Conservation (phyloP, 306 rosid species). For the Prunus campanulata region DNA sequence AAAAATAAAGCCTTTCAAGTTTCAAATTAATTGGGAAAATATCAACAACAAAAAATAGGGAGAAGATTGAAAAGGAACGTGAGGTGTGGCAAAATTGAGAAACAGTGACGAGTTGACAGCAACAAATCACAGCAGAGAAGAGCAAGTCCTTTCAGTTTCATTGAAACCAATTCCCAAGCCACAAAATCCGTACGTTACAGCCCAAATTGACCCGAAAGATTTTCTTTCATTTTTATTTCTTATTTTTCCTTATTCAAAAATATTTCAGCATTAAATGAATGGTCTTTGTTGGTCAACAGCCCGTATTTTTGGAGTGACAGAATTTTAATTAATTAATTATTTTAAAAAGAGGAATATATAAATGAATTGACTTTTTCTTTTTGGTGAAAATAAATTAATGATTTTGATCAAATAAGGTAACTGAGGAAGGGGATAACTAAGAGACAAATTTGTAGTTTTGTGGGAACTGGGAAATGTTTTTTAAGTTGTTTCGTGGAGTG, state of each 20-base stretch:
- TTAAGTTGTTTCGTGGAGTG: constrained; percentile 7
- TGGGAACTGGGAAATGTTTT: background rate
- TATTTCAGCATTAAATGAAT: too few species aligned
- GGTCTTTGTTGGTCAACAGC: too few species aligned
- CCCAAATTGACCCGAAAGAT: background rate
- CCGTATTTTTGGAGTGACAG: background rate
- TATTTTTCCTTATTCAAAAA: too few species aligned
- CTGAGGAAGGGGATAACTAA: background rate
- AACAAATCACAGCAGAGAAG: background rate
- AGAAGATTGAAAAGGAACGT: background rate
- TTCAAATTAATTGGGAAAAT: background rate
- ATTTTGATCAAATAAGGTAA: background rate
- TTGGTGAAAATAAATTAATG: background rate
- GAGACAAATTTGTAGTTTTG: too few species aligned
- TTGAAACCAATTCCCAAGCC: background rate
- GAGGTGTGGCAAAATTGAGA: background rate
- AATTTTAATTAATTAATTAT: too few species aligned
- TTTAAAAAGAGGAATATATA: too few species aligned
- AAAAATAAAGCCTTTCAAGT: background rate
- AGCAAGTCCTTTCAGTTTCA: background rate
- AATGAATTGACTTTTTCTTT: too few species aligned
- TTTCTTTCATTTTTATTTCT: too few species aligned
- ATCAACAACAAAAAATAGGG: background rate
- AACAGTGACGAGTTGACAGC: background rate
- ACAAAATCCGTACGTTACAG: background rate